Conservation (phyloP, 2,329 filamentous ascomycete genomes). For the Ilyonectria destructans region DNA sequence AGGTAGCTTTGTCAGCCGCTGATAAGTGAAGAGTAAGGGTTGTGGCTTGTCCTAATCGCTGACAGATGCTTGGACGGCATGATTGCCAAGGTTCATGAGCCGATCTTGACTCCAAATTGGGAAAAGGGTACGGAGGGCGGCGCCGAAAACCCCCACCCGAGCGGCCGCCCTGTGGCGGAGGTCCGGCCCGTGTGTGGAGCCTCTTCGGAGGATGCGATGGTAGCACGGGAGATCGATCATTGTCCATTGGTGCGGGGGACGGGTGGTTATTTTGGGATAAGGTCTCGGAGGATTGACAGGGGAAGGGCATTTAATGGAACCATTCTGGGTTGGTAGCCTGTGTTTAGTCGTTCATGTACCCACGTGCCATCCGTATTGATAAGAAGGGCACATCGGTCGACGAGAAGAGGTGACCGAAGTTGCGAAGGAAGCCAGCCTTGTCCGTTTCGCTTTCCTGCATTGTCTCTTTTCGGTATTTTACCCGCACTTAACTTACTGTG, state of each 20-base stretch:
- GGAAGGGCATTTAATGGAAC: slow-evolving; percentile 36
- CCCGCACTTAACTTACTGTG: not conserved
- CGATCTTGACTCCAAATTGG: slow-evolving; percentile 13
- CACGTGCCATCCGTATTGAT: slow-evolving; percentile 37
- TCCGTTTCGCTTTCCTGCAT: not conserved
- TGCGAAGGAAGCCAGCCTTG: not conserved
- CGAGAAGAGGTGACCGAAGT: slow-evolving; percentile 20
- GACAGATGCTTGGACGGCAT: slow-evolving; percentile 30
- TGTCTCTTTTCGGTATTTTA: not conserved
- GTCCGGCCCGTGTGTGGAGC: slow-evolving; percentile 43
- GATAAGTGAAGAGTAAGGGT: slow-evolving; percentile 22
- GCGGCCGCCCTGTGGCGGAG: slow-evolving; percentile 42
- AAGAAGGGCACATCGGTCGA: slow-evolving; percentile 29
- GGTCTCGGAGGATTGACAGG: slow-evolving; percentile 37
- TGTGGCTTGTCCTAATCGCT: slow-evolving; percentile 29
- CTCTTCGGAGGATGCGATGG: slow-evolving; percentile 40
- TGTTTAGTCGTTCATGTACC: slow-evolving; percentile 39
- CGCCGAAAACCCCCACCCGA: slow-evolving; percentile 42
- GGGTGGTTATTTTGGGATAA: slow-evolving; percentile 44
- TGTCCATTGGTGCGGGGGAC: slow-evolving; percentile 39
- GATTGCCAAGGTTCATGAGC: slow-evolving; percentile 22
- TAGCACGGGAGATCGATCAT: slow-evolving; percentile 32
- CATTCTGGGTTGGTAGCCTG: slow-evolving; percentile 36
- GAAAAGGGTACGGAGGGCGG: slow-evolving; percentile 20
- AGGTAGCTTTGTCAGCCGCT: slow-evolving; percentile 28